phyloP scores from a whole-genome alignment of 805 yeast genomes.

The Suhomyces pyralidae region DNA sequence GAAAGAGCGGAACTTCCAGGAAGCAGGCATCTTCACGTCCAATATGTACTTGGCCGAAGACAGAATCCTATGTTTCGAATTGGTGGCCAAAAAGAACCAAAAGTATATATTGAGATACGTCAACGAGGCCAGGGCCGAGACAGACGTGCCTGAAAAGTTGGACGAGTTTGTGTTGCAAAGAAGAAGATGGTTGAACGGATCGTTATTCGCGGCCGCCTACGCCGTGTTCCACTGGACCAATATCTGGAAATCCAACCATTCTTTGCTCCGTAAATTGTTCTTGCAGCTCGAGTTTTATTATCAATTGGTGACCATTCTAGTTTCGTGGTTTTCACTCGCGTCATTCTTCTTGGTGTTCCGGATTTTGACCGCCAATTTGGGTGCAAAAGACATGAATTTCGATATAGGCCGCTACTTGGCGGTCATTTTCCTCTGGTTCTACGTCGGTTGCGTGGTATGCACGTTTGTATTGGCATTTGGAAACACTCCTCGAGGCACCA shows the following conservation, averaged over 20 bases:
- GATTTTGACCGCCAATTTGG: constrained; percentile 78
- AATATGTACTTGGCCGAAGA: constrained; percentile 98
- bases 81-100: constrained; percentile 78
- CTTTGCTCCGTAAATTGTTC: constrained; percentile 71
- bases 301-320: constrained; percentile 74
- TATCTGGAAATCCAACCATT: constrained; percentile 88
- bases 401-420: constrained; percentile 75
- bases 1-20: constrained; percentile 36
- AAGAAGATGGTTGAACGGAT: constrained; percentile 98
- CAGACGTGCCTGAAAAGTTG: constrained; percentile 92
- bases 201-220: constrained; percentile 92
- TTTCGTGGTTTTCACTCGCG: constrained; percentile 89
- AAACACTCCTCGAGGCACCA: constrained; percentile 90
- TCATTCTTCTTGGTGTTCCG: constrained; percentile 91
- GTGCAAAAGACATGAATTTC: constrained; percentile 57
- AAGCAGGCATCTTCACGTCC: constrained; percentile 79
- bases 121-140: constrained; percentile 89
- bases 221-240: constrained; percentile 81
- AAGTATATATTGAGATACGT: constrained; percentile 92
- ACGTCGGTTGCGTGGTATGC: constrained; percentile 73
- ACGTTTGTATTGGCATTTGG: constrained; percentile 91
- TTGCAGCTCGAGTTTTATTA: constrained; percentile 86
- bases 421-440: constrained; percentile 80
- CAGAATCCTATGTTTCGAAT: constrained; percentile 93
- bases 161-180: constrained; percentile 96